Conservation (phyloP, 2,329 filamentous ascomycete genomes). For the Pleurostoma richardsiae region DNA sequence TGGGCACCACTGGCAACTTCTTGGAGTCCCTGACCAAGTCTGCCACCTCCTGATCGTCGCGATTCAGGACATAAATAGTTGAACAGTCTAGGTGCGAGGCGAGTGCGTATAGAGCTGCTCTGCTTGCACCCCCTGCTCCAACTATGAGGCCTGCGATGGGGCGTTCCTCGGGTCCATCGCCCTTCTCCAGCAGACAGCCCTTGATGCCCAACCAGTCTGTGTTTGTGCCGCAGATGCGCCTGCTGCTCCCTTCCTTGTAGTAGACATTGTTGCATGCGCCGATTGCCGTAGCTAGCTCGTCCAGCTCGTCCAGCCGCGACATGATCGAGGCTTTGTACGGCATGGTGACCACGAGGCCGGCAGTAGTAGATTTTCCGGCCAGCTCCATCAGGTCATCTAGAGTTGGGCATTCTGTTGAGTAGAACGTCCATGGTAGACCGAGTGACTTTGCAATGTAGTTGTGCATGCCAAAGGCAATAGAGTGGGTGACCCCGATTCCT, state of each 20-base stretch:
- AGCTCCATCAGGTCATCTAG: slow-evolving; percentile 24
- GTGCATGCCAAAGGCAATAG: slow-evolving; percentile 33
- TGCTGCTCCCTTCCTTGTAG: slow-evolving; percentile 11
- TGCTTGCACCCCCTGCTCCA: slow-evolving; percentile 33
- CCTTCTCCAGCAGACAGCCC: slow-evolving; percentile 21
- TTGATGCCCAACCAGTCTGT: slow-evolving; percentile 37
- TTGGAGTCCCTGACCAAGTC: slow-evolving; percentile 18
- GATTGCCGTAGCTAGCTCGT: slow-evolving; percentile 25
- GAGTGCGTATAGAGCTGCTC: slow-evolving; percentile 31
- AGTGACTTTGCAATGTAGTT: slow-evolving; percentile 28
- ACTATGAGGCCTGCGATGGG: slow-evolving; percentile 26
- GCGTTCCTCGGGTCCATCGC: slow-evolving; percentile 7
- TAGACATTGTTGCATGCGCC: slow-evolving; percentile 32
- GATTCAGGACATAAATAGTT: slow-evolving; percentile 29
- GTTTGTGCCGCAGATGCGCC: slow-evolving; percentile 28
- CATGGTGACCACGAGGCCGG: slow-evolving; percentile 22
- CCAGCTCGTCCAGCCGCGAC: slow-evolving; percentile 27
- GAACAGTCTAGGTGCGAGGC: slow-evolving; percentile 17
- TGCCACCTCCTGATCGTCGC: slow-evolving; percentile 21
- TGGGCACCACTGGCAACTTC: slow-evolving; percentile 9
- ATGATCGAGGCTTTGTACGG: slow-evolving; percentile 32
- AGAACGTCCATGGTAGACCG: slow-evolving; percentile 20
- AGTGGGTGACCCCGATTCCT: slow-evolving; percentile 32
- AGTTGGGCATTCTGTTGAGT: slow-evolving; percentile 16
- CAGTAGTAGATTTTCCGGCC: slow-evolving; percentile 14